Evolutionary conservation across 1,139 yeast species (phyloP), one percentile per base, ranked within the genome.

Genomic region (Nakaseomyces kungkrabaensis): DNA sequence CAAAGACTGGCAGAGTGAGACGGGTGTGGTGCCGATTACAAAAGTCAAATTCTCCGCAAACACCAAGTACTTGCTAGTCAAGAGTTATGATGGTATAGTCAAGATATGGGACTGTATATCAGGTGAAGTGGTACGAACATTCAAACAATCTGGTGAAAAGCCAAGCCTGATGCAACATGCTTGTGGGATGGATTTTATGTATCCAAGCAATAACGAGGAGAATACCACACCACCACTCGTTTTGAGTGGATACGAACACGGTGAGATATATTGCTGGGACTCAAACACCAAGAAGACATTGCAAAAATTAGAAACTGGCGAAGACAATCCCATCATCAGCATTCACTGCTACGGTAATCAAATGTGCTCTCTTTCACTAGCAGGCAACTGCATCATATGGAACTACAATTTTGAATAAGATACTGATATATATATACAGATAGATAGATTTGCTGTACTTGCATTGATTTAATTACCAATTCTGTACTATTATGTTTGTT

Each of bases 31-130:
- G 54, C 96, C 96, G 0, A 84, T 89, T 5, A 77, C 87, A 37
- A 74, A 78, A 60, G 92, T 87, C 3, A 73, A 76, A 51, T 78
- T 85, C 59, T 78, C 95, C 0, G 95, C 94, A 3, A 92, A 92
- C 67, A 92, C 95, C 13, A 82, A 79, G 58, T 90, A 78, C 59
- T 73, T 92, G 5, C 69, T 90, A 45, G 85, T 94, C 37, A 79
- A 89, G 31, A 82, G 95, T 24, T 71, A 87, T 52, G 97, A 90
- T 65, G 95, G 95, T 3, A 72, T 77, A 7, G 72, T 89, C 4
- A 70, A 94, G 55, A 65, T 87, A 45, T 87, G 95, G 95, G 92
- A 87, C 64, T 86, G 84, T 63, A 80, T 83, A 78, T 76, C 79
- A 54, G 86, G 86, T 57, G 75, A 74, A 52, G 89, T 89, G 10